phyloP scores from a whole-genome alignment of 352 stramenopile species.

The Phytophthora cryptogea region DNA sequence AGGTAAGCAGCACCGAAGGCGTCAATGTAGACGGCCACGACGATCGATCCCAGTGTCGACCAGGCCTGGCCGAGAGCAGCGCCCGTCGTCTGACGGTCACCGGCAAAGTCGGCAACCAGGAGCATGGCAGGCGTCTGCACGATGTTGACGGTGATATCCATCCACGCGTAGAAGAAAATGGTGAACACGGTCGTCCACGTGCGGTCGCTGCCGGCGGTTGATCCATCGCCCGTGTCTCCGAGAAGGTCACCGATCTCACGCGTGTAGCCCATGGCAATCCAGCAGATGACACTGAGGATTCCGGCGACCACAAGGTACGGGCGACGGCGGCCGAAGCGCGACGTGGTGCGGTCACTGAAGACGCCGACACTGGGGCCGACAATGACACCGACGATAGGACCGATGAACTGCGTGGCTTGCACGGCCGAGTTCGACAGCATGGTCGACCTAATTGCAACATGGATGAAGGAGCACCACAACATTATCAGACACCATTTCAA shows the following conservation, averaged over 20 bases:
- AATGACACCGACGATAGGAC: constrained; percentile 32
- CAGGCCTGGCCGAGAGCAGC: constrained; percentile 46
- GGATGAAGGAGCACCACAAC: too few species aligned
- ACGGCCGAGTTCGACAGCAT: constrained; percentile 47
- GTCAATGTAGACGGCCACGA: constrained; percentile 43
- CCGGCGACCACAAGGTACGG: constrained; percentile 43
- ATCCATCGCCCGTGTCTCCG: constrained; percentile 23
- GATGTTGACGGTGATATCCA: constrained; percentile 37
- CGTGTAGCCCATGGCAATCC: constrained; percentile 59
- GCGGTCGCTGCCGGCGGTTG: constrained; percentile 7
- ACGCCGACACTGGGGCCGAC: constrained; percentile 29
- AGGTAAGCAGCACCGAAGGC: constrained; percentile 49
- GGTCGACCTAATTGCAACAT: constrained; percentile 9
- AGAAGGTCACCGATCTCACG: constrained; percentile 29
- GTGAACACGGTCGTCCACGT: constrained; percentile 34
- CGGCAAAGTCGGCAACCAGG: constrained; percentile 44
- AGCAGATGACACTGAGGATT: constrained; percentile 49
- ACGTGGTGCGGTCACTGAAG: constrained; percentile 46
- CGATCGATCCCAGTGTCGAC: constrained; percentile 34
- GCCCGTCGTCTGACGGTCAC: constrained; percentile 53
- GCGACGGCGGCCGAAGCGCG: constrained; percentile 38
- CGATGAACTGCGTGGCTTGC: constrained; percentile 34
- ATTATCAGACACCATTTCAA: too few species aligned
- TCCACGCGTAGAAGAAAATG: constrained; percentile 36
- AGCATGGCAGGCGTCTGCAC: constrained; percentile 33